These are phyloP conservation scores for Fusarium xyrophilum DNA, from an alignment of 2,329 filamentous ascomycete species.

Conservation along the genomic window DNA sequence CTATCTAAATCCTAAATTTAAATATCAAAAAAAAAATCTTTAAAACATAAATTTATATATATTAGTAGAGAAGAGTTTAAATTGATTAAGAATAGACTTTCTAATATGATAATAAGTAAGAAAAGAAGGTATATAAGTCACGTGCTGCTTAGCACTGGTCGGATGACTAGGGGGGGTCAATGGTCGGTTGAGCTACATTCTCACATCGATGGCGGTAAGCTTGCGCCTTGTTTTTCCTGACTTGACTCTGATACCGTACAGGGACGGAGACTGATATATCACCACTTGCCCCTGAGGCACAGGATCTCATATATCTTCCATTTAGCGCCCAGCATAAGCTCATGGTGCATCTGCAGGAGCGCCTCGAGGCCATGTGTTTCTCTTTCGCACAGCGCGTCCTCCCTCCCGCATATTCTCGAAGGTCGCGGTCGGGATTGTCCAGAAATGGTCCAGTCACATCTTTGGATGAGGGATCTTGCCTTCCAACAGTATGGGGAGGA, in stretches of 20 bases:
- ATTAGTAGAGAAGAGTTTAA: too few relatives aligned
- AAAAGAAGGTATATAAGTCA: too few relatives aligned
- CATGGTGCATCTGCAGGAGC: background rate
- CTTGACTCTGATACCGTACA: fast-evolving
- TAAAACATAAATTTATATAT: too few relatives aligned
- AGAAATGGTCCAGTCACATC: background rate
- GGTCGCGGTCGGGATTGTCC: background rate
- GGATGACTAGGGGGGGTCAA: too few relatives aligned
- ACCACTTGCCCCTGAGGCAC: fast-evolving
- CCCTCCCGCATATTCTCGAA: background rate
- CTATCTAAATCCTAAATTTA: too few relatives aligned
- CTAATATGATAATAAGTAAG: too few relatives aligned
- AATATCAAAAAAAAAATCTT: too few relatives aligned
- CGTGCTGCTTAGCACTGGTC: too few relatives aligned
- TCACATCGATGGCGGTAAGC: background rate
- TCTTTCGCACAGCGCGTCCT: background rate
- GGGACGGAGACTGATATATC: too few relatives aligned
- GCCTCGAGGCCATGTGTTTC: background rate
- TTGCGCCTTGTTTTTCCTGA: fast-evolving
- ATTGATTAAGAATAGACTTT: too few relatives aligned
- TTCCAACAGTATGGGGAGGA: fast-evolving
- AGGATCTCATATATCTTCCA: background rate
- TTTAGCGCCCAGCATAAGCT: background rate
- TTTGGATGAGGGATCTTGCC: fast-evolving
- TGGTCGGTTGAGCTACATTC: too few relatives aligned